phyloP scores from a whole-genome alignment of 1,284 basidiomycete species.

The Heterobasidion irregulare region DNA sequence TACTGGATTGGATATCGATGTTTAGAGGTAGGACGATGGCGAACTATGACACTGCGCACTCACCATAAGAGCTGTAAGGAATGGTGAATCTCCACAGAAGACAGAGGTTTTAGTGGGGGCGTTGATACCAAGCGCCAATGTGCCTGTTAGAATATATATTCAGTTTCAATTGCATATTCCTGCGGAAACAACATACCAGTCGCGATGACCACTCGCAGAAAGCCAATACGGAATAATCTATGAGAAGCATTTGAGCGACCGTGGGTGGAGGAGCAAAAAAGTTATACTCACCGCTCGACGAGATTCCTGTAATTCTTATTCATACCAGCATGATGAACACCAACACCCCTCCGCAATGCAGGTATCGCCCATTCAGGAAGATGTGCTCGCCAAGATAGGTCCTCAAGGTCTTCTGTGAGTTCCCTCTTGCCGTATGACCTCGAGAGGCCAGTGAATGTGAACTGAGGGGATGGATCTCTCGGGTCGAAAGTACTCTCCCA shows the following conservation, averaged over 20 bases:
- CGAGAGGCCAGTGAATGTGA: constrained; percentile 44
- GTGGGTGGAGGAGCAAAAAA: background rate
- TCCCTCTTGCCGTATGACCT: constrained; percentile 34
- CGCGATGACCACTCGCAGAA: constrained; percentile 54
- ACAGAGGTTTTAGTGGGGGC: constrained; percentile 59
- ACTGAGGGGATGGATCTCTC: constrained; percentile 44
- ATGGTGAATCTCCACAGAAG: constrained; percentile 63
- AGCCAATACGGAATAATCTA: constrained; percentile 54
- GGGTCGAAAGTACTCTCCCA: constrained; percentile 56
- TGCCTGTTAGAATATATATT: constrained; percentile 27
- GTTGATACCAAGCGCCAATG: constrained; percentile 67
- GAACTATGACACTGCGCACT: constrained; percentile 8
- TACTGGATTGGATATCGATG: constrained; percentile 31
- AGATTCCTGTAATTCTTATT: constrained; percentile 50
- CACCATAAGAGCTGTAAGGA: constrained; percentile 55
- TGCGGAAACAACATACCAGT: constrained; percentile 33
- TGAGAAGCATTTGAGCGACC: background rate
- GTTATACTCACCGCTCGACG: constrained; percentile 43
- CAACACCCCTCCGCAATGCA: constrained; percentile 52
- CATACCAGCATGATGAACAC: constrained; percentile 65
- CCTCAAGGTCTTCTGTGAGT: constrained; percentile 38
- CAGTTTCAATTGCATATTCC: background rate
- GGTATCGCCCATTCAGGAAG: constrained; percentile 33
- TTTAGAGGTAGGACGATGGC: background rate
- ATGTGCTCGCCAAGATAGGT: constrained; percentile 28